phyloP scores from a whole-genome alignment of 192 early-diverging fungal species.

The Backusella psychrophila region DNA sequence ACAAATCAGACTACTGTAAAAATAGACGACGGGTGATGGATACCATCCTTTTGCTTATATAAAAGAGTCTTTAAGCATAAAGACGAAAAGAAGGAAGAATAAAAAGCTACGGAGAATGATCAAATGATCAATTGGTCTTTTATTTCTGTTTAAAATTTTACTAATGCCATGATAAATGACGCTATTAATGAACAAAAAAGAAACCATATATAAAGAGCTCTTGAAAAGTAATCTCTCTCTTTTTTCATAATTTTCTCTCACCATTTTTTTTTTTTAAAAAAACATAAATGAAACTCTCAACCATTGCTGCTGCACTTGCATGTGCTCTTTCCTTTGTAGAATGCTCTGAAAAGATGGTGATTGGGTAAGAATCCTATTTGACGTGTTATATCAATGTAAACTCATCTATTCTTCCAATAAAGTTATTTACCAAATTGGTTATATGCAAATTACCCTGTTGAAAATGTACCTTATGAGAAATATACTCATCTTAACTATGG shows the following conservation, averaged over 20 bases:
- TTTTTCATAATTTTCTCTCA: not conserved
- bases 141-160: not conserved
- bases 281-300: not conserved
- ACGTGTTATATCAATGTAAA: not conserved
- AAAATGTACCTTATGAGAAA: conserved; percentile 23
- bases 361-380: conserved; percentile 12
- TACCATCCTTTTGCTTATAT: not conserved
- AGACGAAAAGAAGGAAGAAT: not conserved
- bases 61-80: not conserved
- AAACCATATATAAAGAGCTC: not conserved
- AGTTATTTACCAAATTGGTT: conserved; percentile 42
- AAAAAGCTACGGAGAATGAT: not conserved
- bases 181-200: not conserved
- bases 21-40: not conserved
- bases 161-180: not conserved
- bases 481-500: conserved; percentile 43
- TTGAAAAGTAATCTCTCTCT: not conserved
- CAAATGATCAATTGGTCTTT: not conserved
- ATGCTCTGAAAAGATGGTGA: conserved; percentile 14
- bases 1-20: not conserved
- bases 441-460: conserved; percentile 30
- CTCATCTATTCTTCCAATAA: not conserved
- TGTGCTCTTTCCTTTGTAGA: not conserved
- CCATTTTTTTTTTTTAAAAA: not conserved
- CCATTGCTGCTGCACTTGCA: not conserved